Conservation (phyloP, 495 filamentous ascomycete genomes). For the Corynascus novoguineensis region DNA sequence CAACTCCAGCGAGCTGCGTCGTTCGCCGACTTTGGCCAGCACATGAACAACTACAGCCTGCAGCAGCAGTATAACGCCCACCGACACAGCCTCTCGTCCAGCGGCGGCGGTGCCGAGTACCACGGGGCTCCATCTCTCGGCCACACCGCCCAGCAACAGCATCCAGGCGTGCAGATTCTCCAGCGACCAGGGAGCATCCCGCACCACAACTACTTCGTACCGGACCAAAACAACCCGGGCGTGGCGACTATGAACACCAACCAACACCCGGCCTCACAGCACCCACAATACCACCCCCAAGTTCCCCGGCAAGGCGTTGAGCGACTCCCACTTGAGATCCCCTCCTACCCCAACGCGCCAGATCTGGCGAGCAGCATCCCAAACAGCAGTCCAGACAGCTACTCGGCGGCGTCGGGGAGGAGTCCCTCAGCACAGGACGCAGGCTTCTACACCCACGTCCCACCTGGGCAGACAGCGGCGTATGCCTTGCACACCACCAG, state of each 20-base stretch:
- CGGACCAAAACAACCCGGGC: slow-evolving; percentile 48
- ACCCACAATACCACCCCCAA: slow-evolving; percentile 37
- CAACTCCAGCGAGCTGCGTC: slow-evolving; percentile 39
- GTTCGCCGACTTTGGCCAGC: slow-evolving; percentile 43
- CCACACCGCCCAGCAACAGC: slow-evolving; percentile 25
- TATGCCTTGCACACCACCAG: slow-evolving; percentile 39
- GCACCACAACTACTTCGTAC: slow-evolving; percentile 43
- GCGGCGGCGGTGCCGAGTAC: slow-evolving; percentile 37
- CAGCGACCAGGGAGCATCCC: slow-evolving; percentile 39
- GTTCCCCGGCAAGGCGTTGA: slow-evolving; percentile 42
- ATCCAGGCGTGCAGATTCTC: slow-evolving; percentile 31
- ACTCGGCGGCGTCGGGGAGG: slow-evolving; percentile 40
- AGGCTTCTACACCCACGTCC: slow-evolving; percentile 43
- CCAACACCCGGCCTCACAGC: slow-evolving; percentile 25
- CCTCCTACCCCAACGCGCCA: slow-evolving; percentile 32
- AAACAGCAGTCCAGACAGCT: slow-evolving; percentile 46
- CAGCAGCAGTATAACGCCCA: slow-evolving; percentile 37
- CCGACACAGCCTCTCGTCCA: slow-evolving; percentile 41
- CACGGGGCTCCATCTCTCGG: slow-evolving; percentile 20
- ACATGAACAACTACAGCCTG: slow-evolving; percentile 36
- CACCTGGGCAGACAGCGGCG: slow-evolving; percentile 33
- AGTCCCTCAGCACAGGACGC: slow-evolving; percentile 42
- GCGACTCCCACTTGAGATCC: slow-evolving; percentile 37
- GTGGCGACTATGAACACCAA: slow-evolving; percentile 51
- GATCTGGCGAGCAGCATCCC: slow-evolving; percentile 35